phyloP scores from a whole-genome alignment of 495 filamentous ascomycete genomes.

The Neurospora discreta region DNA sequence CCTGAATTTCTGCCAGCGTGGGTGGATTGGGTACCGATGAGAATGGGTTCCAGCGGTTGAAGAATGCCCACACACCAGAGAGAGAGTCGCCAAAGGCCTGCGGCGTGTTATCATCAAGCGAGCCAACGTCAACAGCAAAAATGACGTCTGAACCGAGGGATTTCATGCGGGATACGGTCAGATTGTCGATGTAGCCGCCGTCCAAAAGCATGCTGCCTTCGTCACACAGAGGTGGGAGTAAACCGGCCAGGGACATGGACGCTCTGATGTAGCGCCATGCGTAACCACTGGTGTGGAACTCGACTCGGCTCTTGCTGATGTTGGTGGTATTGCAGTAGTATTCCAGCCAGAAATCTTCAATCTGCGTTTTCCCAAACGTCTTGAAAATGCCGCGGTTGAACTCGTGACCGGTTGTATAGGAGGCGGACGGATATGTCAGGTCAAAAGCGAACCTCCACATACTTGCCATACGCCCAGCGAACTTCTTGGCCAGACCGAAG shows the following conservation, averaged over 20 bases:
- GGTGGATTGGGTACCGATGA: constrained; percentile 79
- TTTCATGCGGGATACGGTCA: constrained; percentile 96
- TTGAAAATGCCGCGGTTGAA: constrained; percentile 99
- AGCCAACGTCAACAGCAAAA: constrained; percentile 91
- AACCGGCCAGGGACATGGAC: constrained; percentile 88
- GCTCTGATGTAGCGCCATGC: constrained; percentile 94
- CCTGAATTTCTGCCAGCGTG: constrained; percentile 91
- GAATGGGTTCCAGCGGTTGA: constrained; percentile 97
- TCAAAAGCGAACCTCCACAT: constrained; percentile 96
- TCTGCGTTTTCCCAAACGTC: constrained; percentile 89
- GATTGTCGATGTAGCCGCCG: constrained; percentile 93
- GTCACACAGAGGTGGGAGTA: constrained; percentile 89
- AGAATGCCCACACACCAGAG: constrained; percentile 86
- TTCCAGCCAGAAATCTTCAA: constrained; percentile 97
- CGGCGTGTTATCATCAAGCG: constrained; percentile 78
- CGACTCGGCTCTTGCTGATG: constrained; percentile 77
- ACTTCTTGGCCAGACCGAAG: constrained; percentile 93
- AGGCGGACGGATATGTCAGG: constrained; percentile 85
- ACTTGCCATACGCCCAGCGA: constrained; percentile 90
- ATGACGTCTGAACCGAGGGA: constrained; percentile 84
- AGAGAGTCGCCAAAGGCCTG: constrained; percentile 87
- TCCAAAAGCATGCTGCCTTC: constrained; percentile 94
- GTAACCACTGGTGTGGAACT: constrained; percentile 90
- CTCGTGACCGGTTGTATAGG: constrained; percentile 95
- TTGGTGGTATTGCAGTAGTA: constrained; percentile 99